A percentile compares a stretch with the other conserved stretches of the same genome.
Evolutionary conservation across 2,329 filamentous ascomycete genomes (phyloP).

Genomic region (Raffaelea ambrosiae): DNA sequence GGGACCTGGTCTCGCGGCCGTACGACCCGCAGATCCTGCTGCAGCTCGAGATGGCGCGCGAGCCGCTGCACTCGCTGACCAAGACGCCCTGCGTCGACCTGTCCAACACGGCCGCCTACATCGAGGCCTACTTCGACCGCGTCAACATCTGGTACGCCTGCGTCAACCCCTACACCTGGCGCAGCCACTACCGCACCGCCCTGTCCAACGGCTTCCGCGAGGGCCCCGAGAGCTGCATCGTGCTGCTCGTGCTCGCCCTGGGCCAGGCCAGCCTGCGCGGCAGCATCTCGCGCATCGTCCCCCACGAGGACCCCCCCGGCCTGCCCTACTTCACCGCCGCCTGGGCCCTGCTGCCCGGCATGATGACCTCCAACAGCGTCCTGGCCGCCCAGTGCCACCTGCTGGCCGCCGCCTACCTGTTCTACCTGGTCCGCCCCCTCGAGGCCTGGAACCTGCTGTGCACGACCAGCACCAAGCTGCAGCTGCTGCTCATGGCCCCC

Average conservation of each 20-base stretch:
- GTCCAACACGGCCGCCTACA: conserved; percentile 65
- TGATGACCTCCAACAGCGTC: conserved; percentile 74
- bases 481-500: conserved; percentile 67
- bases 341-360: conserved; percentile 66
- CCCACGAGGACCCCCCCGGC: conserved; percentile 63
- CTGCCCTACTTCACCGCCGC: conserved; percentile 73
- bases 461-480: conserved; percentile 72
- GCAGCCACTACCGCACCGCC: conserved; percentile 64
- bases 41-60: conserved; percentile 71
- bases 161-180: conserved; percentile 76
- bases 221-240: conserved; percentile 74
- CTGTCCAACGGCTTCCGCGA: conserved; percentile 69
- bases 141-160: conserved; percentile 84
- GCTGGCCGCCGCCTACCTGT: conserved; percentile 71
- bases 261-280: conserved; percentile 68
- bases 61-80: conserved; percentile 60
- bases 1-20: conserved; percentile 65
- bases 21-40: conserved; percentile 77
- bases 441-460: conserved; percentile 78
- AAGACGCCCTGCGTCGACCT: conserved; percentile 61
- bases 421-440: conserved; percentile 72
- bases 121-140: conserved; percentile 70
- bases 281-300: conserved; percentile 64
- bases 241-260: conserved; percentile 67
- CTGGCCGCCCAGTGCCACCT: conserved; percentile 73